Base-by-base conservation (phyloP, 129 eudicot species). In the Escallonia herrerae region DNA sequence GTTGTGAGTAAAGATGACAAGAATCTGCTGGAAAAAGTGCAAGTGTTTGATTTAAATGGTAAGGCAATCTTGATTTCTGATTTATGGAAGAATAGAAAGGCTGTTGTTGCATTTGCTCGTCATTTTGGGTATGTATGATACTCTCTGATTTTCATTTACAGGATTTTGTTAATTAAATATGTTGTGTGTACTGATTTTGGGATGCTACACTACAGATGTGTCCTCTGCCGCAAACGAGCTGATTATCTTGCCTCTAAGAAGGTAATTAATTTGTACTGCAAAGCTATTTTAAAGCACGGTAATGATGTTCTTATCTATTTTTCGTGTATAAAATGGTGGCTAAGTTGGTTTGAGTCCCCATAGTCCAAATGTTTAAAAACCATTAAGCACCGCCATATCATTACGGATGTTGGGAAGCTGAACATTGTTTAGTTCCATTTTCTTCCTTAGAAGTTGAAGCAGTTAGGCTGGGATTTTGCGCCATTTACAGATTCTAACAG, bases 31-130 rank as follows among this genome's bases (percentile, higher is more conserved):
- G 95, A 94, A 53, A 69, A 75, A 56, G 95, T 84, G 42, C 57
- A 62, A 63, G 95, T 94, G 67, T 76, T 77, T 66, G 95, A 82
- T 73, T 76, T 89, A 84, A 75, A 84, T 43, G 94, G 99, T 51
- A 84, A 82, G 15, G 79, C 80, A 6, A 44, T 94, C 58, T 62
- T 86, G 33, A 80, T 94, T 64, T 79, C 95, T 63, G 93, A 89
- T 68, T 72, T 94, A 61, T 94, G 99, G 99, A 89, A 94, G 67
- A 90, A 89, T 64, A 85, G 99, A 64, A 94, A 89, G 70, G 99
- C 95, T 40, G 93, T 94, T 65, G 93, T 94, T 56, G 97, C 99
- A 52, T 94, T 94, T 74, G 99, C 99, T 67, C 90, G 97, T 52
- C 99, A 94, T 86, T 94, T 94, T 70, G 99, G 99, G 95, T 94